Percentiles rank a stretch among this genome's conserved stretches.
Evolutionary conservation across 192 early-diverging fungal genomes (phyloP).

Genomic region (Lobosporangium transversale): DNA sequence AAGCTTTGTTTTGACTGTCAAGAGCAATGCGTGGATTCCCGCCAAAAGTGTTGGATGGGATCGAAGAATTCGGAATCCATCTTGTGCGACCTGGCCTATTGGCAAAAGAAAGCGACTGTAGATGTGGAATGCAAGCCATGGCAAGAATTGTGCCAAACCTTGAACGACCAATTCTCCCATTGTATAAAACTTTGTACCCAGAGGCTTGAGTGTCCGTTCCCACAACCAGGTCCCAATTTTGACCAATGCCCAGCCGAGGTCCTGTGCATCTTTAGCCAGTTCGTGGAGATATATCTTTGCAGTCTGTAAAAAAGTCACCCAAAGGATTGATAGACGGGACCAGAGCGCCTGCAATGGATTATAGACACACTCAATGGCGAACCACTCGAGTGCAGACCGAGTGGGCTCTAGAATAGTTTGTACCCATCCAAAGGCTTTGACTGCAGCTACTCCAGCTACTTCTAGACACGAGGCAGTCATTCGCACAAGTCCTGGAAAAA

Average conservation of each 20-base stretch:
- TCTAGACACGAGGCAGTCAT: neutral
- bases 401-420: conserved; percentile 10
- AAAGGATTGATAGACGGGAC: conserved; percentile 10
- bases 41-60: conserved; percentile 39
- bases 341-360: conserved; percentile 28
- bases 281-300: conserved; percentile 45
- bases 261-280: conserved; percentile 33
- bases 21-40: conserved; percentile 31
- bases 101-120: conserved; percentile 10
- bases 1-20: conserved; percentile 18
- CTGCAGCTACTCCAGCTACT: neutral
- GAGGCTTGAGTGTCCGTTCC: conserved; percentile 10
- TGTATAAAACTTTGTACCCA: neutral
- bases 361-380: conserved; percentile 31
- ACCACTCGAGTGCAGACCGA: conserved; percentile 14
- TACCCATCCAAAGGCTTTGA: neutral
- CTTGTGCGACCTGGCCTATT: neutral
- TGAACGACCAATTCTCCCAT: neutral
- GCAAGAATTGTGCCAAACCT: conserved; percentile 6
- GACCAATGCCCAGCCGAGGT: conserved; percentile 15
- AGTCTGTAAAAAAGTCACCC: conserved; percentile 22
- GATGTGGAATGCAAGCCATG: conserved; percentile 13
- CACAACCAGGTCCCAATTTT: conserved; percentile 31
- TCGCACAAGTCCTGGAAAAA: conserved; percentile 8
- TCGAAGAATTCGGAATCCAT: conserved; percentile 29